Percentiles rank a stretch among this genome's conserved stretches.
These are phyloP conservation scores for Lichtheimia hyalospora DNA, from an alignment of 371 early-diverging fungal genomes.

Conservation along the genomic window DNA sequence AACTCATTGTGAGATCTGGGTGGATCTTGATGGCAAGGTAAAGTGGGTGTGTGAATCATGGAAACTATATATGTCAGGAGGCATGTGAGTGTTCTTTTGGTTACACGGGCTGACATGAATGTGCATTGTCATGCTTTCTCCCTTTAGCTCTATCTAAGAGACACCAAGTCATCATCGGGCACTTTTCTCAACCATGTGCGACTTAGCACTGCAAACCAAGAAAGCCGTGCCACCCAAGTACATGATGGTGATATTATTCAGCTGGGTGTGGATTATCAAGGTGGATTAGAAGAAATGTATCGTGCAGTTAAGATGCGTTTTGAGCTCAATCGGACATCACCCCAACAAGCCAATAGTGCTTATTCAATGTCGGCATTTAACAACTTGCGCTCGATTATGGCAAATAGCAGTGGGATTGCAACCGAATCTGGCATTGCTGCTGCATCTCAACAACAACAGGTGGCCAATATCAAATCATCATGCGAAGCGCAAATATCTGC, in stretches of 20 bases:
- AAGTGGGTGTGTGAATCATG: slow-evolving; percentile 4
- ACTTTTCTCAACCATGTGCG: slow-evolving; percentile 95
- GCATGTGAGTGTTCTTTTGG: slow-evolving; percentile 1
- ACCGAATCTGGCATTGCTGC: not conserved
- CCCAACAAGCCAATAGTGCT: slow-evolving; percentile 19
- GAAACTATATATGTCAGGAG: slow-evolving; percentile 1
- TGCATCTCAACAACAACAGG: slow-evolving; percentile 1
- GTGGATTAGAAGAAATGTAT: slow-evolving; percentile 71
- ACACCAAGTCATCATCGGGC: slow-evolving; percentile 93
- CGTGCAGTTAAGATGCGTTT: slow-evolving; percentile 81
- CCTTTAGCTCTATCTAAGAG: slow-evolving; percentile 75
- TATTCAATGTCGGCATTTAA: slow-evolving; percentile 30
- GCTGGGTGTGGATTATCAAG: slow-evolving; percentile 96
- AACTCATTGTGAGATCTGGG: slow-evolving; percentile 92
- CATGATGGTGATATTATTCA: slow-evolving; percentile 92
- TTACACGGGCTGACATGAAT: slow-evolving; percentile 2
- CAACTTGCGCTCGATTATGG: slow-evolving; percentile 18
- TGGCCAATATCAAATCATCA: slow-evolving; percentile 1
- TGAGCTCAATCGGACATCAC: slow-evolving; percentile 64
- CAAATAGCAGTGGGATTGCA: slow-evolving; percentile 4
- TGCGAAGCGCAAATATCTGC: slow-evolving; percentile 4
- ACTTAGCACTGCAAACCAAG: slow-evolving; percentile 83
- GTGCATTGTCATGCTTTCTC: slow-evolving; percentile 6
- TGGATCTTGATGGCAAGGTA: slow-evolving; percentile 76
- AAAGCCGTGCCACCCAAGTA: slow-evolving; percentile 77